Conservation (phyloP, 768 basidiomycete genomes). For the Fomitopsis serialis region DNA sequence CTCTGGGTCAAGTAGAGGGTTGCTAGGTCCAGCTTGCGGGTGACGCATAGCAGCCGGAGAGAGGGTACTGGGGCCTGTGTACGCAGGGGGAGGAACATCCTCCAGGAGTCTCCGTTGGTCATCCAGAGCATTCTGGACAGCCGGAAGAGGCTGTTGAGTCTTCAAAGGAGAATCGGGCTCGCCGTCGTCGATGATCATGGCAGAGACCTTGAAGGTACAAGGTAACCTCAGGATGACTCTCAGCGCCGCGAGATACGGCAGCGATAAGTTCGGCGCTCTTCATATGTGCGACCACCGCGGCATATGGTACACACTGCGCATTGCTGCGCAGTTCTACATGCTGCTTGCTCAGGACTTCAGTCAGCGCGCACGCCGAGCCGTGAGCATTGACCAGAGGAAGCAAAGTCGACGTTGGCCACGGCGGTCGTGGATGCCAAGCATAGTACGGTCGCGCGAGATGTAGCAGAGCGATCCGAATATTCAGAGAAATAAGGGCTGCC, state of each 20-base stretch:
- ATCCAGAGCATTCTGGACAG: too few relatives aligned
- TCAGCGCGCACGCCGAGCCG: too few relatives aligned
- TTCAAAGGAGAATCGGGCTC: slow-evolving; percentile 18
- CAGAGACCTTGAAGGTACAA: background rate
- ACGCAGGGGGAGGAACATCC: slow-evolving; percentile 15
- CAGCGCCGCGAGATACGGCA: background rate
- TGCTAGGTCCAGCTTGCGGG: background rate
- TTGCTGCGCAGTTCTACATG: too few relatives aligned
- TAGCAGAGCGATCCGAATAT: too few relatives aligned
- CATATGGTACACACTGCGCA: too few relatives aligned
- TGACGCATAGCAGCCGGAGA: background rate
- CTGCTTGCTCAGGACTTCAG: too few relatives aligned
- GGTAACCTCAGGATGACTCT: background rate
- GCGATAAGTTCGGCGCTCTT: background rate
- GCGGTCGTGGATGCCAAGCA: too few relatives aligned
- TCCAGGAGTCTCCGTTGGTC: background rate
- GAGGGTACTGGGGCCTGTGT: background rate
- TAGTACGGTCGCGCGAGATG: too few relatives aligned
- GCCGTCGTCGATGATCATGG: slow-evolving; percentile 23
- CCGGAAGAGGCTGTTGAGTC: slow-evolving; percentile 8
- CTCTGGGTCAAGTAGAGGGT: background rate
- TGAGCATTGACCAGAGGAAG: too few relatives aligned
- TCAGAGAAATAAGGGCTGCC: too few relatives aligned
- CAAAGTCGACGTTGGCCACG: too few relatives aligned
- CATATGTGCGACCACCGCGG: too few relatives aligned